Evolutionary conservation across 2,329 filamentous ascomycete species (phyloP).

Genomic region (Diaporthe sp.): DNA sequence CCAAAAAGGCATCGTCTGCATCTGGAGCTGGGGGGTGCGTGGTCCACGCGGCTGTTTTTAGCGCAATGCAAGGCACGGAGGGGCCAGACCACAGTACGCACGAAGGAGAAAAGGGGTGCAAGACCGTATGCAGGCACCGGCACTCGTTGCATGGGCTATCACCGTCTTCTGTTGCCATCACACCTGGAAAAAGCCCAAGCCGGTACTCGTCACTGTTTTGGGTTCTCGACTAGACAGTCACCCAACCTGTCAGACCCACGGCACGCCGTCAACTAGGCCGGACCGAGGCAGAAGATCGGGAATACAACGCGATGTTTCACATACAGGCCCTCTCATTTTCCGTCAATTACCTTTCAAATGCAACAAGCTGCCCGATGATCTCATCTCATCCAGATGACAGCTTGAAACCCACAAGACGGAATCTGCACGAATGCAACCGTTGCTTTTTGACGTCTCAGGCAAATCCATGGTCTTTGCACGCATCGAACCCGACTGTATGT

Average conservation of each 20-base stretch:
- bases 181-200: constrained; percentile 6
- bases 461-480: not conserved
- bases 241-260: not conserved
- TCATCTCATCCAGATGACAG: constrained; percentile 14
- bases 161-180: not conserved
- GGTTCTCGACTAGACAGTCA: not conserved
- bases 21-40: not conserved
- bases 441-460: not conserved
- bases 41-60: constrained; percentile 32
- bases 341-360: constrained; percentile 20
- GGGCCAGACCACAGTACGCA: not conserved
- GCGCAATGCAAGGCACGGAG: constrained; percentile 24
- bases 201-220: constrained; percentile 14
- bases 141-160: not conserved
- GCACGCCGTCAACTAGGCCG: constrained; percentile 1
- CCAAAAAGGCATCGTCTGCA: constrained; percentile 19
- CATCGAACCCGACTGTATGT: constrained; percentile 12
- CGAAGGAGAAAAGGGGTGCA: not conserved
- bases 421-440: constrained; percentile 3
- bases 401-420: constrained; percentile 14
- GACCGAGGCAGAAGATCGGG: constrained; percentile 17
- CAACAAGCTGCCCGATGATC: constrained; percentile 16
- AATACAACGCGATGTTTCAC: constrained; percentile 31
- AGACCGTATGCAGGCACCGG: constrained; percentile 5
- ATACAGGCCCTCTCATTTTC: constrained; percentile 31